Conservation (phyloP, 257 asterid species). For the Rhazya stricta region DNA sequence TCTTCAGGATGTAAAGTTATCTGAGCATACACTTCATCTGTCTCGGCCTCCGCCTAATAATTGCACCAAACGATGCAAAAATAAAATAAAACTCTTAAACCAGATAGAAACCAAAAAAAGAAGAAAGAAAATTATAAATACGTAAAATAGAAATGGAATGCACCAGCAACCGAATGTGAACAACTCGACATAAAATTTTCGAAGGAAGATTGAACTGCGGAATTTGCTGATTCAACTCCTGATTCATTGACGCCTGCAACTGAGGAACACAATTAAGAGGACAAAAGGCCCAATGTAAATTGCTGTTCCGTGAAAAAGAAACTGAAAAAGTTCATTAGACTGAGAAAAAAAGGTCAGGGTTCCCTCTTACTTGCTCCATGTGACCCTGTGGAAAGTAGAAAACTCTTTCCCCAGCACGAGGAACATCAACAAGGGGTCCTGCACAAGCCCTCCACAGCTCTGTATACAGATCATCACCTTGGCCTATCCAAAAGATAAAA, state of each 20-base stretch:
- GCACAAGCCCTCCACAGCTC: conserved; percentile 92
- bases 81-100: background rate
- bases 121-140: background rate
- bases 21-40: conserved; percentile 85
- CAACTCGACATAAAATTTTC: conserved; percentile 70
- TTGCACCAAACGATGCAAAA: background rate
- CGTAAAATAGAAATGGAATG: conserved; percentile 10
- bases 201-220: conserved; percentile 70
- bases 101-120: background rate
- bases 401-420: conserved; percentile 50
- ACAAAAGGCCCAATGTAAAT: conserved; percentile 5
- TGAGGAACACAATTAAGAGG: conserved; percentile 22
- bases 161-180: conserved; percentile 53
- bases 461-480: conserved; percentile 36
- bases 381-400: conserved; percentile 90
- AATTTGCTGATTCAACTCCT: conserved; percentile 48
- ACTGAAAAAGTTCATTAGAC: background rate
- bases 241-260: conserved; percentile 84
- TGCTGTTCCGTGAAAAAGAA: conserved; percentile 4
- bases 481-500: conserved; percentile 32
- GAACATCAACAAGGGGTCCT: conserved; percentile 77
- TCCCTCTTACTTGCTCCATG: conserved; percentile 58
- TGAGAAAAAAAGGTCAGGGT: background rate
- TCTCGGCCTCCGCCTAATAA: conserved; percentile 66
- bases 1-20: conserved; percentile 66